phyloP scores from a whole-genome alignment of 192 early-diverging fungal species.

The Thamnidium elegans region DNA sequence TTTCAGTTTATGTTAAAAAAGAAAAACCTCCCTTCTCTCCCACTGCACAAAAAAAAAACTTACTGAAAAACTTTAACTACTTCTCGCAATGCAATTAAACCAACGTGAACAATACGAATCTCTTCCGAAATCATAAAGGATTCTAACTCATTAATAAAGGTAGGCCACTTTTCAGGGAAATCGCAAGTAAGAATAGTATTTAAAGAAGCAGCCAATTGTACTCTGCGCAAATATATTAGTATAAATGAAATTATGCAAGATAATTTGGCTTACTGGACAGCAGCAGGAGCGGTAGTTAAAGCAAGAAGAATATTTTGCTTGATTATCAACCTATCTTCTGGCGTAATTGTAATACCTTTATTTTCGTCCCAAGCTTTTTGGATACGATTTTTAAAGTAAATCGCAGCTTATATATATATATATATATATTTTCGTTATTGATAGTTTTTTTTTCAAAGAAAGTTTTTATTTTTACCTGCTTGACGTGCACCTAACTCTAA shows the following conservation, averaged over 20 bases:
- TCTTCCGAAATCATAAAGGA: conserved; percentile 62
- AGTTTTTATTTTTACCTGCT: conserved; percentile 41
- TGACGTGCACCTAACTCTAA: conserved; percentile 53
- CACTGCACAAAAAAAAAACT: conserved; percentile 13
- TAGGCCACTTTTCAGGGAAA: conserved; percentile 79
- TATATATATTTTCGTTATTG: not conserved
- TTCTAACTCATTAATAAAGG: conserved; percentile 66
- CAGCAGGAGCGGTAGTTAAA: conserved; percentile 60
- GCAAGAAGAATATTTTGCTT: conserved; percentile 73
- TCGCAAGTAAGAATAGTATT: conserved; percentile 74
- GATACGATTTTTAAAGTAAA: conserved; percentile 91
- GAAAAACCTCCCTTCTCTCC: not conserved
- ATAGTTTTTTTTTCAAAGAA: not conserved
- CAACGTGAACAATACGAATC: conserved; percentile 64
- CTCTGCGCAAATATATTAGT: conserved; percentile 24
- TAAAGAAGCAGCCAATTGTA: conserved; percentile 80
- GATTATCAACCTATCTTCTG: conserved; percentile 67
- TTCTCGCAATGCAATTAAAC: conserved; percentile 74
- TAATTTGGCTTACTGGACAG: conserved; percentile 56
- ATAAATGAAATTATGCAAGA: not conserved
- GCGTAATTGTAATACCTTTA: conserved; percentile 46
- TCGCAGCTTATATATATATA: conserved; percentile 55
- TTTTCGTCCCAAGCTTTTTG: conserved; percentile 60
- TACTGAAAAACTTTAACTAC: conserved; percentile 77
- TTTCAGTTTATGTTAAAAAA: not conserved